Base-by-base conservation (phyloP, 2,329 filamentous ascomycete species). In the Stenocarpella maydis region DNA sequence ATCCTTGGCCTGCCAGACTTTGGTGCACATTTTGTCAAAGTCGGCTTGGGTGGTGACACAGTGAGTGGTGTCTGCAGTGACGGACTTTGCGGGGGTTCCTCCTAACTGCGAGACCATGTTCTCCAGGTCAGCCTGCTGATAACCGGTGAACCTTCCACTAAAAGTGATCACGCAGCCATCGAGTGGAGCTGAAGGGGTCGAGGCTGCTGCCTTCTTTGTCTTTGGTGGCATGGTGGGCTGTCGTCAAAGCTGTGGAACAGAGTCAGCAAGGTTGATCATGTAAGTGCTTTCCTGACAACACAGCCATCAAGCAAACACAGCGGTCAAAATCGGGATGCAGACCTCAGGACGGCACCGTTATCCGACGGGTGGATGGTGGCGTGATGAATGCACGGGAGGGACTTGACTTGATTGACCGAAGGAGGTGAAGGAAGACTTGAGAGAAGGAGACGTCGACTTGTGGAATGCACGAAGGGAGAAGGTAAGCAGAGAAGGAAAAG, bases 71-170 rank as follows among this genome's bases (percentile, higher is more conserved):
- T 82, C 78, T 45, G 82, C 77, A 4, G 83, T 84, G 55, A 91
- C 81, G 5, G 81, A 79, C 71, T 80, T 83, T 28, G 80, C 80
- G 39, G 86, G 77, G 3, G 75, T 76, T 10, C 82, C 89, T 21
- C 89, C 89, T 8, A 89, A 81, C 4, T 77, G 73, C 14, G 76
- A 78, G 65, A 89, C 80, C 55, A 82, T 77, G 26, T 78, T 75
- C 71, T 87, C 83, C 5, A 90, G 77, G 0, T 78, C 76, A 7
- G 77, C 77, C 71, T 92, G 89, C 3, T 83, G 86, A 31, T 82
- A 78, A 7, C 82, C 81, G 1, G 84, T 79, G 73, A 92, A 90
- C 6, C 85, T 86, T 70, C 91, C 91, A 68, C 87, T 90, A 31
- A 91, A 76, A 26, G 85, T 86, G 53, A 93, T 80, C 7, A 80